Evolutionary conservation across 2,329 filamentous ascomycete genomes (phyloP), one percentile per base, ranked within the genome.

Genomic region (Acephala macrosclerotiorum): DNA sequence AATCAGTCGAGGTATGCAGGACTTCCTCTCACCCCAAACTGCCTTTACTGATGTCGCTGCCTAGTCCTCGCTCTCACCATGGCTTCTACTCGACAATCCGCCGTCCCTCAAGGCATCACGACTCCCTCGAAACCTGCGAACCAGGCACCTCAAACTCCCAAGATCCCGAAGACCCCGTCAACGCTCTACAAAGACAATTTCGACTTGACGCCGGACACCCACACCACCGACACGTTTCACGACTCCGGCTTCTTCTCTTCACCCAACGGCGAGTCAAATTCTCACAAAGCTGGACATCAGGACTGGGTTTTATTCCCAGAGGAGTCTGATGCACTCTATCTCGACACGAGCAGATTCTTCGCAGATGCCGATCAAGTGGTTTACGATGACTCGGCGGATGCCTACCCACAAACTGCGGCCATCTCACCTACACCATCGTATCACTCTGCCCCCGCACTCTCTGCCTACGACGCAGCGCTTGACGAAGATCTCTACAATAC

Each of bases 231-330:
- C n/a, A 2, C 16, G 9, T 57, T n/a, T 4, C 18, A 20, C 55
- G 35, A 70, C 58, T 68, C 65, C 53, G 64, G 63, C 14, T 68
- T 68, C 40, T 59, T 66, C 25, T 65, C 64, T 18, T 16, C 11
- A 29, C 22, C 49, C 14, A 42, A 58, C 16, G 49, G 61, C 1
- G 60, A 63, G 16, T 35, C 63, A 49, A 16, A 47, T 47, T 8
- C 33, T 8, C 63, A 58, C 6, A 25, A 58, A 9, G 36, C 53
- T 36, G 55, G 66, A 18, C 68, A 68, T 51, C 47, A 61, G 51
- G 68, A 72, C 57, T 72, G 66, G 38, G 63, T 62, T 22, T 62
- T 69, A 2, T 70, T 65, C 35, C 45, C 58, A 2, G 63, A 65
- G 2, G 58, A 62, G 12, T 20, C 36, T 20, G 38, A 65, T 26